Evolutionary conservation across 2,329 filamentous ascomycete genomes (phyloP), one percentile per base, ranked within the genome.

Genomic region (Penicillium sp.): DNA sequence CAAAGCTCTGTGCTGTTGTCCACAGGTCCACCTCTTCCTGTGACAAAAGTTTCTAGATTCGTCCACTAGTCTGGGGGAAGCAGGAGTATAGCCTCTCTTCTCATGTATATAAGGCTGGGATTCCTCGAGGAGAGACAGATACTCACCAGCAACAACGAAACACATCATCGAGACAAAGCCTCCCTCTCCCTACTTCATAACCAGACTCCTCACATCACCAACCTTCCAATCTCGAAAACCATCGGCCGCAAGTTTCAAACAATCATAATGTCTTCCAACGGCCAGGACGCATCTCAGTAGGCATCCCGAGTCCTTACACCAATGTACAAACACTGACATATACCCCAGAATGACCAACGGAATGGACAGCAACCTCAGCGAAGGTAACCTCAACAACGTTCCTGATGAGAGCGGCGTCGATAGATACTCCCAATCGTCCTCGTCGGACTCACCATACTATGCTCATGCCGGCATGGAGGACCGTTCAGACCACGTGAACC

Each of bases 401-500:
- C 71, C 71, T 17, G 65, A 71, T 17, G 63, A 63, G 23, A 67
- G 67, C 58, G 69, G 61, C 57, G 66, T 61, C 13, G 71, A 74
- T 26, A 69, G 71, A 49, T 75, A 70, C 44, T 66, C 67, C 13
- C 67, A 71, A 35, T 66, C 69, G 30, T 64, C 70, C 11, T 67
- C 71, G 7, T 64, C 70, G 6, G 73, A 76, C 17, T 70, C 67
- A 11, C 72, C 75, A 35, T 76, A 76, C 63, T 76, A 73, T 63
- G 71, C 69, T 23, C 66, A 67, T 6, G 72, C 70, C 45, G 68
- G 71, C n/a, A 73, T 75, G 63, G 61, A 60, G 48, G 71, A 74
- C 13, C 72, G 75, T 51, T 68, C 71, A 11, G 66, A 69, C 29
- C 74, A 76, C 49, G 60, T 70, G 44, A 66, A 56, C n/a, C 66